Conservation (phyloP, 2,329 filamentous ascomycete genomes). For the Xylariomycetidae sp. region DNA sequence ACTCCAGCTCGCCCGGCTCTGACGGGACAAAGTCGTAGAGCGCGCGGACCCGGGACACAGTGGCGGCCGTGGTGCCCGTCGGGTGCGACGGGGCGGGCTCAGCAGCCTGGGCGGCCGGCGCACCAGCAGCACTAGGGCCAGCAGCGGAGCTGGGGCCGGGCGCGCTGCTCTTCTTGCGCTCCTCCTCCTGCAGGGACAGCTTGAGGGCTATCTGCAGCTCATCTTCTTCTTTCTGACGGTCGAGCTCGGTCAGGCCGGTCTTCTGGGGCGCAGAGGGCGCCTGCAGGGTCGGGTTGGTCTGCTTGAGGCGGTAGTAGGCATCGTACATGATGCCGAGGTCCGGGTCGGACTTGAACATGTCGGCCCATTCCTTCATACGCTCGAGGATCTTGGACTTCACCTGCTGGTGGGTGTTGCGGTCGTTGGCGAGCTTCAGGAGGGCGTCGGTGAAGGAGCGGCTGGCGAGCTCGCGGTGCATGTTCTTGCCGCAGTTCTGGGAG, state of each 20-base stretch:
- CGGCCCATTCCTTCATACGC: constrained; percentile 92
- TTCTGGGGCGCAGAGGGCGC: constrained; percentile 91
- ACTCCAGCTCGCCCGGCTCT: constrained; percentile 89
- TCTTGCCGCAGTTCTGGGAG: constrained; percentile 83
- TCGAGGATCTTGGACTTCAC: constrained; percentile 97
- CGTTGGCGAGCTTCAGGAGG: constrained; percentile 80
- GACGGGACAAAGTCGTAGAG: constrained; percentile 93
- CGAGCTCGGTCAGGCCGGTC: constrained; percentile 79
- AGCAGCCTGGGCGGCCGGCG: constrained; percentile 25
- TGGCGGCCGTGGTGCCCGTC: constrained; percentile 88
- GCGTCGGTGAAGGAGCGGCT: constrained; percentile 93
- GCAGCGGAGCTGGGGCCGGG: constrained; percentile 26
- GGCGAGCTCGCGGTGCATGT: constrained; percentile 83
- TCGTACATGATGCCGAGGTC: constrained; percentile 97
- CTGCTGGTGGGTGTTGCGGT: constrained; percentile 91
- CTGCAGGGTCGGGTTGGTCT: constrained; percentile 78
- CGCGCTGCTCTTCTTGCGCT: constrained; percentile 47
- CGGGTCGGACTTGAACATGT: constrained; percentile 85
- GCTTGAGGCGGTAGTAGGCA: constrained; percentile 82
- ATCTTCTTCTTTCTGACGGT: constrained; percentile 93
- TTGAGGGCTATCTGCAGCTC: constrained; percentile 94
- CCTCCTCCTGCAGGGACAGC: constrained; percentile 86
- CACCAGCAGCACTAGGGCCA: constrained; percentile 18
- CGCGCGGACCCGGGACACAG: constrained; percentile 87
- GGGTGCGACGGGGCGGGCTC: constrained; percentile 53